Evolutionary conservation across 2,329 filamentous ascomycete species (phyloP).

Genomic region (Epichloe amarillans): DNA sequence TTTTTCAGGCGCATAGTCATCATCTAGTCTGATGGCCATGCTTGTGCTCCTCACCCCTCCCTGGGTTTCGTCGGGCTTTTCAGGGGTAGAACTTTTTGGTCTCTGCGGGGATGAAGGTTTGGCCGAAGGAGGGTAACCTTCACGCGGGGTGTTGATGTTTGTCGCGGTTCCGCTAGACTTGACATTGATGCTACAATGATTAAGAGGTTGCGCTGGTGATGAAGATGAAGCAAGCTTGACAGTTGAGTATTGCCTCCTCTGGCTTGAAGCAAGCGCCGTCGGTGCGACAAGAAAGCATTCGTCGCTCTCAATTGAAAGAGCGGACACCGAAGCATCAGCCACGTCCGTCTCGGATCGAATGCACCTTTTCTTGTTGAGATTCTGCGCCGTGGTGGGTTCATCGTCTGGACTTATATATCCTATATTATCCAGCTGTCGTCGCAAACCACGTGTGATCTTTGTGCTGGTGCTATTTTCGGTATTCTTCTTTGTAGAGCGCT

Average conservation of each 20-base stretch:
- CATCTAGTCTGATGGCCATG: neutral
- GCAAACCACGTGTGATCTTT: slow-evolving; percentile 10
- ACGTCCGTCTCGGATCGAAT: slow-evolving; percentile 1
- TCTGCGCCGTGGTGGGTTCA: neutral
- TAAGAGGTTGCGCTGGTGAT: neutral
- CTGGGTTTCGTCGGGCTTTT: neutral
- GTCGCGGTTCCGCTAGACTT: slow-evolving; percentile 21
- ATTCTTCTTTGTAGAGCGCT: neutral
- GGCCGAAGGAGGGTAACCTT: neutral
- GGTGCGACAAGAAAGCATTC: slow-evolving; percentile 21
- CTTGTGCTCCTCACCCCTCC: neutral
- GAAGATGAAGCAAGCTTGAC: slow-evolving; percentile 10
- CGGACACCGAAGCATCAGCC: slow-evolving; percentile 3
- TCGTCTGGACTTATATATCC: slow-evolving; percentile 10
- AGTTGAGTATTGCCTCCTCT: slow-evolving; percentile 23
- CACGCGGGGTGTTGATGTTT: slow-evolving; percentile 23
- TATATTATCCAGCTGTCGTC: slow-evolving; percentile 7
- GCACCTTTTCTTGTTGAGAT: neutral
- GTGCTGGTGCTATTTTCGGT: slow-evolving; percentile 1
- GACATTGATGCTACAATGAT: slow-evolving; percentile 3
- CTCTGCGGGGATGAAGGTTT: neutral
- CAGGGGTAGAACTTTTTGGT: neutral
- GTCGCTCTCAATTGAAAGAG: slow-evolving; percentile 13
- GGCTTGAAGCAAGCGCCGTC: slow-evolving; percentile 22
- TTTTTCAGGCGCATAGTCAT: neutral